Percentiles rank a stretch among this genome's conserved stretches.
These are phyloP conservation scores for Cyclocybe cylindracea DNA, from an alignment of 768 basidiomycete genomes.

Conservation along the genomic window DNA sequence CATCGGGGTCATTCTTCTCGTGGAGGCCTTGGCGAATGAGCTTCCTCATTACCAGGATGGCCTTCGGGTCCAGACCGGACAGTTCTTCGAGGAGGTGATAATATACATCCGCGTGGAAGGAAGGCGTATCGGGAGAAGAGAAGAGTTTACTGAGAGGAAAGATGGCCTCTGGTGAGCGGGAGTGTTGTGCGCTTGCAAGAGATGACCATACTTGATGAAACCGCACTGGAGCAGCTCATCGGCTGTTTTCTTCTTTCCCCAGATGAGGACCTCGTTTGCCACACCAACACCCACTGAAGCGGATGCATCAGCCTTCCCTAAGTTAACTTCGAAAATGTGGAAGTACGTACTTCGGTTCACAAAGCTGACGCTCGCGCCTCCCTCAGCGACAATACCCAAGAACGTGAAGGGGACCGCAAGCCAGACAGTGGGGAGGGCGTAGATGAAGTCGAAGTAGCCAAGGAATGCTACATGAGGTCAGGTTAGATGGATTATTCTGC, in stretches of 20 bases:
- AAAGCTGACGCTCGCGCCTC: constrained; percentile 69
- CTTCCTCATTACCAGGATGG: constrained; percentile 52
- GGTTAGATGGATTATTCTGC: neutral
- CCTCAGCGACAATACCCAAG: constrained; percentile 67
- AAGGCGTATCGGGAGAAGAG: constrained; percentile 47
- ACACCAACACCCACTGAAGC: constrained; percentile 62
- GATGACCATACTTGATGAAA: constrained; percentile 61
- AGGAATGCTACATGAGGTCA: constrained; percentile 47
- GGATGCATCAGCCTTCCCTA: neutral
- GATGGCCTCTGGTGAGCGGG: neutral
- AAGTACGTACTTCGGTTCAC: constrained; percentile 56
- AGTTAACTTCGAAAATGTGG: neutral
- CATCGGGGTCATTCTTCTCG: constrained; percentile 66
- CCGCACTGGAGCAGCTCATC: constrained; percentile 58
- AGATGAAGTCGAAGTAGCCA: constrained; percentile 79
- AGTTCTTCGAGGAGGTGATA: constrained; percentile 53
- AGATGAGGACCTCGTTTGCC: constrained; percentile 72
- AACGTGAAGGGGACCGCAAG: constrained; percentile 70
- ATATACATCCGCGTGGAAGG: constrained; percentile 57
- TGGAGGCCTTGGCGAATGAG: constrained; percentile 56
- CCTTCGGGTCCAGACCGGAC: constrained; percentile 54
- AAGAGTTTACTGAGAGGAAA: constrained; percentile 48
- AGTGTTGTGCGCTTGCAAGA: neutral
- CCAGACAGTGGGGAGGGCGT: constrained; percentile 61
- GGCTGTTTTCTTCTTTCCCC: constrained; percentile 65